Conservation (phyloP, 164 flowering plant genomes). For the Vitis amurensis region DNA sequence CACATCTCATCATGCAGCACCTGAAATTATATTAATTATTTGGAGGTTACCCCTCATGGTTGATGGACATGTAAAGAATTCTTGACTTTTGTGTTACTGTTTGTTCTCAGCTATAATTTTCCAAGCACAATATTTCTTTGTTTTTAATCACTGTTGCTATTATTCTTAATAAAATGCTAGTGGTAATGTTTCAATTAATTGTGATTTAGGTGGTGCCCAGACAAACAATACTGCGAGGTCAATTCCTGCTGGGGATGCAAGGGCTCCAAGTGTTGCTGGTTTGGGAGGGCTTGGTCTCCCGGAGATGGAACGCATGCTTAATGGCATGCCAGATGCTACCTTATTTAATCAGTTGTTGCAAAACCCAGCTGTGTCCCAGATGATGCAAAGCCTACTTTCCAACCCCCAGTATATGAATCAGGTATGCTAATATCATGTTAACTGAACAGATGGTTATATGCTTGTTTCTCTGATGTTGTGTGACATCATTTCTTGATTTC, state of each 20-base stretch:
- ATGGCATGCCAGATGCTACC: slow-evolving; percentile 59
- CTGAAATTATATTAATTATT: neutral
- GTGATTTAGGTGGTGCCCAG: slow-evolving; percentile 48
- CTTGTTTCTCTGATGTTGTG: neutral
- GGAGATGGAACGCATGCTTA: slow-evolving; percentile 54
- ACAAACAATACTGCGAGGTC: slow-evolving; percentile 57
- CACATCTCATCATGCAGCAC: neutral
- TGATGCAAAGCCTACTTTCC: slow-evolving; percentile 67
- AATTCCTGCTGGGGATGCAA: slow-evolving; percentile 49
- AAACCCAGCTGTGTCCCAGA: slow-evolving; percentile 85
- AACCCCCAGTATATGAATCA: slow-evolving; percentile 52
- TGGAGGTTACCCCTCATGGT: no score
- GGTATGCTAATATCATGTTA: slow-evolving; percentile 13
- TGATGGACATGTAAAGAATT: no score
- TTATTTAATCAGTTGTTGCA: slow-evolving; percentile 70
- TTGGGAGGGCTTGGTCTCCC: slow-evolving; percentile 71
- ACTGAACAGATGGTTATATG: neutral
- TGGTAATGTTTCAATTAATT: neutral
- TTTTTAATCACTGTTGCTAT: neutral
- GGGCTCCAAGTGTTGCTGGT: slow-evolving; percentile 57
- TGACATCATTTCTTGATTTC: neutral
- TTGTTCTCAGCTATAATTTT: no score
- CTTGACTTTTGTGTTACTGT: no score
- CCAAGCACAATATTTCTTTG: neutral
- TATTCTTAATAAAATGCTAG: neutral